Conservation (phyloP, 495 filamentous ascomycete species). For the Hypomontagnella monticulosa region DNA sequence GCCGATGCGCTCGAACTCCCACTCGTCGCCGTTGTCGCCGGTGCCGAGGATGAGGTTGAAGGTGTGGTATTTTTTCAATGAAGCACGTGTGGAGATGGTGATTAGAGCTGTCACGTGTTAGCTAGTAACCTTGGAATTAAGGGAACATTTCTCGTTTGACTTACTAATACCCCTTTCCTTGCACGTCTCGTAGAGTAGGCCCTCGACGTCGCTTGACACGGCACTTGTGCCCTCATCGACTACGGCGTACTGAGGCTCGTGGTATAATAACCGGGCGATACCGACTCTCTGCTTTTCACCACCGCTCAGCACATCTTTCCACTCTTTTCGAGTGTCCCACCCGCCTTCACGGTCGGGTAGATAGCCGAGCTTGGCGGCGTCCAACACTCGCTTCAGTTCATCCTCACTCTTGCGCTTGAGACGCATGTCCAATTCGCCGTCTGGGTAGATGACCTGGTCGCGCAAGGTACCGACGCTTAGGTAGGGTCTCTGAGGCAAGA, state of each 20-base stretch:
- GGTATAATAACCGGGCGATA: slow-evolving; percentile 90
- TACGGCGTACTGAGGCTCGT: slow-evolving; percentile 92
- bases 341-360: slow-evolving; percentile 91
- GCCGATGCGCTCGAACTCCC: slow-evolving; percentile 92
- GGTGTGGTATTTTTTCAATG: slow-evolving; percentile 92
- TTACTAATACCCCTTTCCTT: slow-evolving; percentile 92
- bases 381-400: slow-evolving; percentile 77
- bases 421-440: slow-evolving; percentile 93
- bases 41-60: slow-evolving; percentile 85
- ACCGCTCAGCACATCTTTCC: slow-evolving; percentile 96
- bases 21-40: slow-evolving; percentile 71
- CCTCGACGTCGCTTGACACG: slow-evolving; percentile 93
- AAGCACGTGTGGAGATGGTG: slow-evolving; percentile 91
- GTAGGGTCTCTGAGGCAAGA: slow-evolving; percentile 94
- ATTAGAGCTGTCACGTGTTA: slow-evolving; percentile 70
- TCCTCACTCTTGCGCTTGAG: slow-evolving; percentile 78
- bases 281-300: slow-evolving; percentile 98
- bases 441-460: slow-evolving; percentile 98
- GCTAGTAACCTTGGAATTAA: slow-evolving; percentile 19
- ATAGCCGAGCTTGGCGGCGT: slow-evolving; percentile 86
- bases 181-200: slow-evolving; percentile 87
- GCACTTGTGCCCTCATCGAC: slow-evolving; percentile 96
- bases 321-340: slow-evolving; percentile 96
- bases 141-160: slow-evolving; percentile 36
- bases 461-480: slow-evolving; percentile 93